phyloP scores from a whole-genome alignment of 495 filamentous ascomycete genomes.

The Penicillium odoratum region DNA sequence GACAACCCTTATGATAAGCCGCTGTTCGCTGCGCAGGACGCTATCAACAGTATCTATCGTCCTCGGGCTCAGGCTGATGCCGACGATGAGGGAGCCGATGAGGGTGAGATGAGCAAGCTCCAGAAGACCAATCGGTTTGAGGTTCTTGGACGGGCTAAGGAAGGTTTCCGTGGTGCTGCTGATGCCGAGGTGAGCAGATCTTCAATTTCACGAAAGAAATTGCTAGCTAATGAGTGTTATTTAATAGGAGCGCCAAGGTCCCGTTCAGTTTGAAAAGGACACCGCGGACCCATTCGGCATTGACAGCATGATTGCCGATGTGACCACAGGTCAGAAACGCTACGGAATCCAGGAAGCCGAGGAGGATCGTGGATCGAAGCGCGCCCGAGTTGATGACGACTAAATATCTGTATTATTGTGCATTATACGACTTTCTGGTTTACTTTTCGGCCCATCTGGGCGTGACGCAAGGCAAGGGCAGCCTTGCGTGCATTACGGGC shows the following conservation, averaged over 20 bases:
- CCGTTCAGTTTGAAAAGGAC: slow-evolving; percentile 98
- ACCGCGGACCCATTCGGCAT: slow-evolving; percentile 86
- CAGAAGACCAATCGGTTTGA: slow-evolving; percentile 82
- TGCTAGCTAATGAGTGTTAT: slow-evolving; percentile 22
- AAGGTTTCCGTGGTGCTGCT: slow-evolving; percentile 81
- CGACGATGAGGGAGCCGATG: slow-evolving; percentile 78
- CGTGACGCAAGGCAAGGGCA: neutral
- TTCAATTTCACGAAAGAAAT: neutral
- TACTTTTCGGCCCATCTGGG: neutral
- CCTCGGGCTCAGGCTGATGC: slow-evolving; percentile 66
- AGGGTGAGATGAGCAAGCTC: slow-evolving; percentile 82
- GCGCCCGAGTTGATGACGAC: slow-evolving; percentile 79
- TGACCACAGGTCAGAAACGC: slow-evolving; percentile 69
- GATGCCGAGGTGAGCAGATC: slow-evolving; percentile 72
- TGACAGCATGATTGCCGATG: slow-evolving; percentile 86
- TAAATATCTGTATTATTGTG: slow-evolving; percentile 20
- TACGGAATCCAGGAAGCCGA: slow-evolving; percentile 82
- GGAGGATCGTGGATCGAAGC: slow-evolving; percentile 63
- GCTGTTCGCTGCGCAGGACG: slow-evolving; percentile 94
- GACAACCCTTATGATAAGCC: slow-evolving; percentile 98
- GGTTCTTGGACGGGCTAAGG: slow-evolving; percentile 80
- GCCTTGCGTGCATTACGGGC: slow-evolving; percentile 30
- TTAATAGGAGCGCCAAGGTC: slow-evolving; percentile 71
- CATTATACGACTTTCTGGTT: slow-evolving; percentile 10
- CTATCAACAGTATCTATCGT: slow-evolving; percentile 91